These are phyloP conservation scores for Musa troglodytarum DNA, from an alignment of 176 grass and related monocot species.

Conservation along the genomic window DNA sequence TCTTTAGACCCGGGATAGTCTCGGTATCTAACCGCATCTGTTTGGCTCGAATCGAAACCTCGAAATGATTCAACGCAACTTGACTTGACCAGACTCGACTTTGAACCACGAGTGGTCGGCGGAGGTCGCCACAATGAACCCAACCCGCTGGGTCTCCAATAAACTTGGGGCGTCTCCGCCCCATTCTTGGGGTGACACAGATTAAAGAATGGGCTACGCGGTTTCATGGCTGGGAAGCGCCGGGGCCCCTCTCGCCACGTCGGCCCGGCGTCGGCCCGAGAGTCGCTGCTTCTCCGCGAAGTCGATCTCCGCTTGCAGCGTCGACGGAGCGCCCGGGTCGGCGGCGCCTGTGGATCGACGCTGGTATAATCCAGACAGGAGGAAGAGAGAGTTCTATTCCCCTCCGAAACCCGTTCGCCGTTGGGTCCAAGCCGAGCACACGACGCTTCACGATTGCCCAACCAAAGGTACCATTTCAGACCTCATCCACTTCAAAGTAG, in stretches of 20 bases:
- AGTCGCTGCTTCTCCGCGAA: background rate
- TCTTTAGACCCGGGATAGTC: too few species aligned
- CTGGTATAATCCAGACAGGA: background rate
- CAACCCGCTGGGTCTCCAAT: too few species aligned
- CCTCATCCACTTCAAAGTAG: background rate
- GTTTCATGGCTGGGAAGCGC: background rate
- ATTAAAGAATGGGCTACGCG: background rate
- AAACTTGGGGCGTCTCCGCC: too few species aligned
- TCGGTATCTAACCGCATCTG: too few species aligned
- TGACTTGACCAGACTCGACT: too few species aligned
- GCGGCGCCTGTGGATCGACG: background rate
- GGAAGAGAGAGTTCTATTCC: background rate
- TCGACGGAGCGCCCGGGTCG: background rate
- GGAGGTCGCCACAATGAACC: too few species aligned
- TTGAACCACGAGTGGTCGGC: too few species aligned
- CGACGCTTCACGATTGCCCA: background rate
- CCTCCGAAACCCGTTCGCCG: background rate
- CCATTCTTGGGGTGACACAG: too few species aligned
- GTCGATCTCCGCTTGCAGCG: background rate
- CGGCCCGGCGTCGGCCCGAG: background rate
- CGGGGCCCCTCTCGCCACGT: background rate
- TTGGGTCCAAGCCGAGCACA: background rate
- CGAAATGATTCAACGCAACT: too few species aligned
- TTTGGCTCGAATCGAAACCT: too few species aligned
- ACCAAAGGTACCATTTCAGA: background rate